These are phyloP conservation scores for Aphanomyces stellatus DNA, from an alignment of 352 stramenopile species.

Conservation along the genomic window DNA sequence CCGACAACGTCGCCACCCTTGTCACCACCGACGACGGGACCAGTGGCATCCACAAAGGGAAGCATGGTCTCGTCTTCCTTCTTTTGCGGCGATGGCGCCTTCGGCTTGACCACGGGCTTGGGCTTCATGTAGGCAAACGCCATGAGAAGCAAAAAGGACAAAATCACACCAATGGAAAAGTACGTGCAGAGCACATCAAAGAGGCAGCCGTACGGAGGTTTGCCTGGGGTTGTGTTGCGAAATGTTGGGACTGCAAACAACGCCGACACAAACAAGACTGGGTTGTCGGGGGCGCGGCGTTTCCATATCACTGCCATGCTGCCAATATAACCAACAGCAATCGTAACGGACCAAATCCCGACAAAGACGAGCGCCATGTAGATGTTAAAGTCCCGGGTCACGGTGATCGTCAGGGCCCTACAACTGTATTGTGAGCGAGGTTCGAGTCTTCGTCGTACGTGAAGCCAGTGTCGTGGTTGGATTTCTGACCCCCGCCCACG, in stretches of 20 bases:
- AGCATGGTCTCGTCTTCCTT: no score
- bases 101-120: no score
- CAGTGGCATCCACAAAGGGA: no score
- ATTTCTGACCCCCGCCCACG: neutral
- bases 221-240: constrained; percentile 12
- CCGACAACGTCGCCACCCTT: no score
- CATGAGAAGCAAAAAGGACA: neutral
- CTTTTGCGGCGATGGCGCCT: no score
- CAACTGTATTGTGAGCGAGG: neutral
- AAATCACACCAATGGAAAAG: constrained; percentile 12
- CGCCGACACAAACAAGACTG: constrained; percentile 10
- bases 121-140: constrained; percentile 12
- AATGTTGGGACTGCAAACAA: constrained; percentile 14
- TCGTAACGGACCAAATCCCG: constrained; percentile 14
- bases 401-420: neutral
- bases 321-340: constrained; percentile 15
- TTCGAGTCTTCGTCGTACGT: neutral
- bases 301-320: constrained; percentile 4
- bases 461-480: neutral
- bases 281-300: neutral
- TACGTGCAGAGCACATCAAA: constrained; percentile 15
- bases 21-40: no score
- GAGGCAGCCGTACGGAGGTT: constrained; percentile 12
- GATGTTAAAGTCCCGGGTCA: constrained; percentile 8
- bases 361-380: constrained; percentile 11